phyloP scores from a whole-genome alignment of 1,139 yeast species.

The Tardiomyces blankii region DNA sequence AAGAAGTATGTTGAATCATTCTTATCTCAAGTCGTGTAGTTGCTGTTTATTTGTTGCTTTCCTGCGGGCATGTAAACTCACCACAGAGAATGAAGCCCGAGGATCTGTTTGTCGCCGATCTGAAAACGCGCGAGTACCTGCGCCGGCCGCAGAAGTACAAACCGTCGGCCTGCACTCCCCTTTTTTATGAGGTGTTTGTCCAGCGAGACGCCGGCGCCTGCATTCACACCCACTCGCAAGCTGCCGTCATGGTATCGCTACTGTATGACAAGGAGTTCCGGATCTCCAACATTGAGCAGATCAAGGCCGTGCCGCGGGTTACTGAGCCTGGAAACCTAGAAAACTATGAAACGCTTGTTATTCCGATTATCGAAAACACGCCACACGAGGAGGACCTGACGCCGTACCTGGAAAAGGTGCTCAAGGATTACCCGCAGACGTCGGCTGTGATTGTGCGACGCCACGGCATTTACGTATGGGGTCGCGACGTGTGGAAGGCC shows the following conservation, averaged over 20 bases:
- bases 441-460: slow-evolving; percentile 84
- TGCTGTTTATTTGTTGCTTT: neutral
- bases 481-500: slow-evolving; percentile 85
- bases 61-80: slow-evolving; percentile 1
- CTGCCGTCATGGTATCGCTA: slow-evolving; percentile 71
- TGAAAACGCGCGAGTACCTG: slow-evolving; percentile 41
- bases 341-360: slow-evolving; percentile 61
- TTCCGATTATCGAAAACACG: slow-evolving; percentile 86
- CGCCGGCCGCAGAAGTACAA: slow-evolving; percentile 56
- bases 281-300: slow-evolving; percentile 79
- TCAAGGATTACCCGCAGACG: slow-evolving; percentile 57
- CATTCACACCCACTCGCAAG: slow-evolving; percentile 87
- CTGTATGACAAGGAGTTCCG: slow-evolving; percentile 60
- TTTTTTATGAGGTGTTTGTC: slow-evolving; percentile 67
- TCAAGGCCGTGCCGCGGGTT: slow-evolving; percentile 77
- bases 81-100: slow-evolving; percentile 51
- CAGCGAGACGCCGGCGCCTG: slow-evolving; percentile 80
- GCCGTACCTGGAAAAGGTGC: slow-evolving; percentile 48
- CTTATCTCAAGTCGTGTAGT: too few relatives aligned
- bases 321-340: slow-evolving; percentile 59
- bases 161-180: slow-evolving; percentile 90
- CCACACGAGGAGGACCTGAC: slow-evolving; percentile 81
- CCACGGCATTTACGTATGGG: slow-evolving; percentile 96
- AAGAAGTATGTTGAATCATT: slow-evolving; percentile 44
- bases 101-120: slow-evolving; percentile 71